Evolutionary conservation across 768 basidiomycete genomes (phyloP), one percentile per base, ranked within the genome.

Genomic region (Glaciozyma antarctica): DNA sequence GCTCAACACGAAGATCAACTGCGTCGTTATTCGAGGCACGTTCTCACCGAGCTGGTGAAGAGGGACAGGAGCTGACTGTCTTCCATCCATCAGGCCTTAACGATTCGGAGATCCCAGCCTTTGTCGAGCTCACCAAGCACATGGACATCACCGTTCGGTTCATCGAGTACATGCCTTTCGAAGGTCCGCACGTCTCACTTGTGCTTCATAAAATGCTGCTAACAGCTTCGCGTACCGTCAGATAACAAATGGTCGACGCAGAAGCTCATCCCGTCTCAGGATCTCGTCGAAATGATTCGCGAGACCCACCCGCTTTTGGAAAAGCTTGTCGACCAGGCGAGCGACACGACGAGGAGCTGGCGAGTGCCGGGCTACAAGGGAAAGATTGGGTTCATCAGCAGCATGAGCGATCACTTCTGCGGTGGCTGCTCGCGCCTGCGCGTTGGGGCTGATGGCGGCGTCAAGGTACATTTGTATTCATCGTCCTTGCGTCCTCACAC

Each of bases 121-220:
- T 93, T 73, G 83, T 90, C 48, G 83, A 86, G 71, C 78, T 92
- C 77, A 88, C 87, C 7, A 83, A 81, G 70, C 77, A 86, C 53
- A 79, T 79, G 53, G 75, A 78, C 3, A 76, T 90, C 30, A 87
- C 83, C 47, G 83, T 91, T 48, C 83, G 91, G 45, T 90, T 93
- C 75, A 93, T 92, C 64, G 90, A 92, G 76, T 93, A 88, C 74
- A 93, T 94, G 91, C 89, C 90, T 16, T 94, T 94, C 75, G 86
- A 85, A 70, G 90, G 87, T 87, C 9, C 22, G 22, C 19, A 32
- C 32, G 8, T 47, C 58, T 54, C 44, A 28, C 32, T 53, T 53
- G 22, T 67, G 52, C 19, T 22, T 48, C 47, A 2, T n/a, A 12
- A 8, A n/a, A 7, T 5, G 5, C 58, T 34, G 3, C 51, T 60